Conservation (phyloP, 2,329 filamentous ascomycete species). For the Xylaria sp. region DNA sequence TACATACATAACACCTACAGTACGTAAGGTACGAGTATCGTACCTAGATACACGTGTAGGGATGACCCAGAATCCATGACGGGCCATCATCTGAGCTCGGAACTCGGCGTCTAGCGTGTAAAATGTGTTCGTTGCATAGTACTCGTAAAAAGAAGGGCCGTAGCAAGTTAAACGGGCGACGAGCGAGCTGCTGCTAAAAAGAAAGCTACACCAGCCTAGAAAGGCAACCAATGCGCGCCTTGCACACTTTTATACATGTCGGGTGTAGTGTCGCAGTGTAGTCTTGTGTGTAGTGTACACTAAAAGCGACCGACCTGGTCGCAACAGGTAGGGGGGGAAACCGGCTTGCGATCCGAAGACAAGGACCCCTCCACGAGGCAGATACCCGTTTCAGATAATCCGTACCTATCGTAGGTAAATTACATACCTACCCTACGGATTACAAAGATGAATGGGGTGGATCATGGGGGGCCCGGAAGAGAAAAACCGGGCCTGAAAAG, state of each 20-base stretch:
- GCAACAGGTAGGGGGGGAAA: background rate
- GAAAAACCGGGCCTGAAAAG: background rate
- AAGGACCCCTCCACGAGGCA: conserved; percentile 1
- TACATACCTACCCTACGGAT: background rate
- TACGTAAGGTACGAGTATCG: background rate
- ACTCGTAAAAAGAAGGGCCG: background rate
- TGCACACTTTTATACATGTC: background rate
- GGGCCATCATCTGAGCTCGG: background rate
- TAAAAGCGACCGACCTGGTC: background rate
- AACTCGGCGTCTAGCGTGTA: background rate
- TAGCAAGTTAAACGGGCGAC: background rate
- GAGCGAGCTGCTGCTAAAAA: background rate
- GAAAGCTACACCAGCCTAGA: conserved; percentile 1
- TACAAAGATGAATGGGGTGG: background rate
- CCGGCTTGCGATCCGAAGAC: conserved; percentile 10
- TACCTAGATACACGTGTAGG: background rate
- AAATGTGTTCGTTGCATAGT: background rate
- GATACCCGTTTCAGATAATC: background rate
- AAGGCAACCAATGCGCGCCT: conserved; percentile 2
- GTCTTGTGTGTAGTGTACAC: background rate
- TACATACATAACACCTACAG: background rate
- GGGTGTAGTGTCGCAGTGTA: background rate
- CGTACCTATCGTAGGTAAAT: no score
- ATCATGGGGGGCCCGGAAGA: background rate
- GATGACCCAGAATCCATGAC: background rate